Evolutionary conservation across 1,284 basidiomycete species (phyloP).

Genomic region (Cutaneotrichosporon daszewskae): DNA sequence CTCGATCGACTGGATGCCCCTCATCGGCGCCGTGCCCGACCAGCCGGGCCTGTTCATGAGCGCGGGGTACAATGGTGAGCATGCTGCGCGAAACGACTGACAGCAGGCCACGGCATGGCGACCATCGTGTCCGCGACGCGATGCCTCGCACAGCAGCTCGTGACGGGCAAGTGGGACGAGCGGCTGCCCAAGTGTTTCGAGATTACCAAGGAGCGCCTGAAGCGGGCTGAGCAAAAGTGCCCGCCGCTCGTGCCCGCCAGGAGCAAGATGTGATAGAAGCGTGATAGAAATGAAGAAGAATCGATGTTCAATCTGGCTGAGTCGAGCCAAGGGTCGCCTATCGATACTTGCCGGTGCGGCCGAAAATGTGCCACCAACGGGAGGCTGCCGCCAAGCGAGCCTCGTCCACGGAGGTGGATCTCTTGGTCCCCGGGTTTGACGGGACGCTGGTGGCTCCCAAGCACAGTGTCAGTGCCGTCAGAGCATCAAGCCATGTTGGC

Average conservation of each 20-base stretch:
- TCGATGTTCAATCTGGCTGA: too few relatives aligned
- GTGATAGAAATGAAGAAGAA: too few relatives aligned
- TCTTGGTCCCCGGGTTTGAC: too few relatives aligned
- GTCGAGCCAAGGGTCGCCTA: too few relatives aligned
- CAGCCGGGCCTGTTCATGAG: constrained; percentile 16
- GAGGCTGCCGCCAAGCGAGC: too few relatives aligned
- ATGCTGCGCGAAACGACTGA: not conserved
- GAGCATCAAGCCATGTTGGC: too few relatives aligned
- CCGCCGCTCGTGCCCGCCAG: not conserved
- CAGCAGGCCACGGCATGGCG: constrained; percentile 16
- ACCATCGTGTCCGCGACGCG: constrained; percentile 21
- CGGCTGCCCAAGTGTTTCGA: constrained; percentile 4
- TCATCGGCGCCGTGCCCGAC: constrained; percentile 24
- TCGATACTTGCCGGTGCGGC: too few relatives aligned
- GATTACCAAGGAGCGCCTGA: constrained; percentile 3
- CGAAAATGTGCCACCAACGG: too few relatives aligned
- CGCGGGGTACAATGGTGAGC: constrained; percentile 8
- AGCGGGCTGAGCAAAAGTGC: not conserved
- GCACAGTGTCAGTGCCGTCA: too few relatives aligned
- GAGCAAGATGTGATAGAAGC: too few relatives aligned
- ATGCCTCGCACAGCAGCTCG: constrained; percentile 18
- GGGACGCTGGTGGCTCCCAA: too few relatives aligned
- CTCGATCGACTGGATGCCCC: constrained; percentile 25
- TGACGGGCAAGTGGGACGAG: constrained; percentile 19
- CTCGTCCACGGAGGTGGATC: too few relatives aligned